A percentile compares a stretch with the other conserved stretches of the same genome.
Conservation (phyloP, 2,329 filamentous ascomycete genomes). For the Ramularia collo-cygni region DNA sequence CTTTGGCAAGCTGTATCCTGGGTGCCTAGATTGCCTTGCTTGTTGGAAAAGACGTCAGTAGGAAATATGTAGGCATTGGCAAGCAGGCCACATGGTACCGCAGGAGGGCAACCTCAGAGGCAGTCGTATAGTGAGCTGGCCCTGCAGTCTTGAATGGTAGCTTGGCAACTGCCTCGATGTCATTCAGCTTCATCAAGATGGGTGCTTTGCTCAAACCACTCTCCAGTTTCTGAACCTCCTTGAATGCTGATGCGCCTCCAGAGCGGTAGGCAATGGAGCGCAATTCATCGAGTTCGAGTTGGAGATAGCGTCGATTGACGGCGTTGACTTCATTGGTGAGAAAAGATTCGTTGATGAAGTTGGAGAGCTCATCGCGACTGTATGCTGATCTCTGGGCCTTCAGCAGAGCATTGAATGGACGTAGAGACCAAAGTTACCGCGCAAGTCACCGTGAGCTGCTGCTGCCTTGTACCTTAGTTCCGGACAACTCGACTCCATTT, state of each 20-base stretch:
- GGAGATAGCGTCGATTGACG: conserved; percentile 22
- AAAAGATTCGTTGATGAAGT: conserved; percentile 26
- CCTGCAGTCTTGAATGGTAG: conserved; percentile 29
- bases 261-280: conserved; percentile 23
- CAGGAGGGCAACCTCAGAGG: conserved; percentile 27
- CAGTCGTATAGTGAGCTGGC: conserved; percentile 24
- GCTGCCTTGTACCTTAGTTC: neutral
- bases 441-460: neutral
- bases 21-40: conserved; percentile 8
- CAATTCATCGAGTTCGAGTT: conserved; percentile 27
- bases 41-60: neutral
- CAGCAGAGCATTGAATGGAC: neutral
- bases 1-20: conserved; percentile 28
- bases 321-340: conserved; percentile 25
- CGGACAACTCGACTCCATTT: neutral
- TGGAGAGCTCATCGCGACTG: conserved; percentile 7
- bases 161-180: conserved; percentile 29
- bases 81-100: conserved; percentile 10
- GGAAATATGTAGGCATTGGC: neutral
- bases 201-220: conserved; percentile 31
- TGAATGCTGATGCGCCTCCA: conserved; percentile 20
- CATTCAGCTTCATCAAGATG: conserved; percentile 25
- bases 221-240: conserved; percentile 30
- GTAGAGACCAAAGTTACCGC: neutral
- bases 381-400: neutral